Evolutionary conservation across 2,329 filamentous ascomycete species (phyloP).

Genomic region (Cladosporium sp.): DNA sequence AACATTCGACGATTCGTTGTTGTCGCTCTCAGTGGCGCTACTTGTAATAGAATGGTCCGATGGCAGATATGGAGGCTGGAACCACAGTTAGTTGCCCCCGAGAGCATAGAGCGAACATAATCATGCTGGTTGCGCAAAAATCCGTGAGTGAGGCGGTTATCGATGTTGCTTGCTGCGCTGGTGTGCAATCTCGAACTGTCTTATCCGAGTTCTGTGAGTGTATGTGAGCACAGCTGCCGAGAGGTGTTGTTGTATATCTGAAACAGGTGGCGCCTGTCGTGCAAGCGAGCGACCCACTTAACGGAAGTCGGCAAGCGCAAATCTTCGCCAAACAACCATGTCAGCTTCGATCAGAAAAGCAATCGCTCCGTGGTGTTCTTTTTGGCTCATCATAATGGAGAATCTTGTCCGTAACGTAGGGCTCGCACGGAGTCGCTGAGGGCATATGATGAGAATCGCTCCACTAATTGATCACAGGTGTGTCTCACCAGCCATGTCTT

Average conservation of each 20-base stretch:
- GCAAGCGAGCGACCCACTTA: constrained; percentile 15
- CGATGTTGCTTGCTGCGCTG: neutral
- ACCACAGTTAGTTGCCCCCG: neutral
- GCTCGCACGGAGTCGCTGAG: neutral
- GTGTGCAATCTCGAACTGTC: neutral
- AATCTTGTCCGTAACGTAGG: neutral
- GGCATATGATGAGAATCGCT: neutral
- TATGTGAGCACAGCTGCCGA: neutral
- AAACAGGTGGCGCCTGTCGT: constrained; percentile 5
- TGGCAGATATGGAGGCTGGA: neutral
- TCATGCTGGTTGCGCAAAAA: neutral
- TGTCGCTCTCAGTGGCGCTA: neutral
- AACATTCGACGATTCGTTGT: neutral
- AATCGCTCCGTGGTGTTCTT: neutral
- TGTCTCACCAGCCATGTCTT: neutral
- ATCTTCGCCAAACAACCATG: neutral
- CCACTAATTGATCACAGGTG: neutral
- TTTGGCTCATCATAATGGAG: neutral
- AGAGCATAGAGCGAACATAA: neutral
- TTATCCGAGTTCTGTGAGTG: neutral
- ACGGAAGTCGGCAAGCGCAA: neutral
- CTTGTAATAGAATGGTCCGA: neutral
- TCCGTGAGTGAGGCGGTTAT: neutral
- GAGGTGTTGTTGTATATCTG: constrained; percentile 3
- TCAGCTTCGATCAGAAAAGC: neutral